Evolutionary conservation across 1,284 basidiomycete species (phyloP).

Genomic region (Irpex sp.): DNA sequence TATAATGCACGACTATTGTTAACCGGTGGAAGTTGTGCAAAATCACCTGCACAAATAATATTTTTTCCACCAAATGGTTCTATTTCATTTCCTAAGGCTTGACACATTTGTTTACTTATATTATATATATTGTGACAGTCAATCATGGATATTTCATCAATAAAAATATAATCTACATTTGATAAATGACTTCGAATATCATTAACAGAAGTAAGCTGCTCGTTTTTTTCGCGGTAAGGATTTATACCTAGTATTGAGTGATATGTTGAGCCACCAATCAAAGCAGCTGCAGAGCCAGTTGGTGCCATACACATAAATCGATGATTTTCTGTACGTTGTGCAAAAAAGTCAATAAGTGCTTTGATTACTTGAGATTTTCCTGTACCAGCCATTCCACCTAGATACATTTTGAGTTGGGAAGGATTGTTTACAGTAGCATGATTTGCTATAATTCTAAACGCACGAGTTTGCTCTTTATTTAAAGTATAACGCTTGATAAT

Average conservation of each 20-base stretch:
- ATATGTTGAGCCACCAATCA: constrained; percentile 45
- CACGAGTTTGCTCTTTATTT: background rate
- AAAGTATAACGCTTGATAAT: background rate
- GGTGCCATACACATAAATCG: constrained; percentile 41
- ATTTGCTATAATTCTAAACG: background rate
- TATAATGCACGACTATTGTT: background rate
- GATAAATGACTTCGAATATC: too few species aligned
- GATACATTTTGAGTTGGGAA: constrained; percentile 34
- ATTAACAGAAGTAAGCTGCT: too few species aligned
- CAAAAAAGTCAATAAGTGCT: constrained; percentile 26
- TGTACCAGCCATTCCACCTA: constrained; percentile 43
- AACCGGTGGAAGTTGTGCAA: constrained; percentile 23
- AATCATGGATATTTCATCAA: constrained; percentile 36
- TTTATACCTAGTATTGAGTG: constrained; percentile 41
- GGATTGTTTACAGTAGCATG: background rate
- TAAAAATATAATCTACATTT: constrained; percentile 35
- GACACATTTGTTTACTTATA: constrained; percentile 14
- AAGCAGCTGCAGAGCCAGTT: constrained; percentile 44
- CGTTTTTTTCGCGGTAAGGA: constrained; percentile 17
- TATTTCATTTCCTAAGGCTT: background rate
- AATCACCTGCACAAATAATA: constrained; percentile 26
- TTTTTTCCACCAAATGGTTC: constrained; percentile 23
- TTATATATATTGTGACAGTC: constrained; percentile 17
- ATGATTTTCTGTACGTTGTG: constrained; percentile 19
- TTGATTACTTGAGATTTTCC: constrained; percentile 45